Base-by-base conservation (phyloP, 768 basidiomycete genomes). In the Tulasnella sp. region DNA sequence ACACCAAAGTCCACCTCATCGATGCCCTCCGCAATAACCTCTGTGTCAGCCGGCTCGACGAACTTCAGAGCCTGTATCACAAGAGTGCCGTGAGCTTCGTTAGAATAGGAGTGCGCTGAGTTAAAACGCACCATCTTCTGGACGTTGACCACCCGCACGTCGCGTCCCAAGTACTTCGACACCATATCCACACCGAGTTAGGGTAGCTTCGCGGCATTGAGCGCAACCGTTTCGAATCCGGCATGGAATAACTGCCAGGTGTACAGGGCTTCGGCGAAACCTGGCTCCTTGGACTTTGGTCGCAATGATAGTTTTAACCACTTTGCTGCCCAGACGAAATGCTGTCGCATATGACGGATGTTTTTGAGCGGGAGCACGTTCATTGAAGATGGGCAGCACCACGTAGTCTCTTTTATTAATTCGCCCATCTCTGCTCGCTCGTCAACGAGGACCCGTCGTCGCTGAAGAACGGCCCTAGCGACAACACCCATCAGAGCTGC, bases 351-450 rank as follows among this genome's bases (percentile, higher is more conserved):
- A 69, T 54, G 18, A 16, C 28, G 22, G n/a, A n/a, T n/a, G n/a
- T n/a, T n/a, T n/a, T n/a, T n/a, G 18, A 60, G 50, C 54, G 16
- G 20, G 37, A 41, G 24, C 40, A 50, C 83, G n/a, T 41, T 85
- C 84, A 84, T 94, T 93, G 72, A 95, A 86, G 50, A 93, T 86
- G 24, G 86, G 83, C 46, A 93, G 84, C 42, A 94, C 84, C 22
- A 95, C 92, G 83, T 94, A 94, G 64, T 93, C 91, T 12, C 94
- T 94, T 85, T 88, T 90, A 85, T 93, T 88, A n/a, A n/a, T n/a
- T n/a, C n/a, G n/a, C n/a, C n/a, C n/a, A n/a, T n/a, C n/a, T n/a
- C n/a, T n/a, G n/a, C n/a, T n/a, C n/a, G n/a, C n/a, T n/a, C n/a
- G n/a, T n/a, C n/a, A n/a, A n/a, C n/a, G n/a, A n/a, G n/a, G n/a